Percentiles rank a stretch among this genome's conserved stretches.
Conservation (phyloP, 371 early-diverging fungal genomes). For the Paraphysoderma sedebokerense region DNA sequence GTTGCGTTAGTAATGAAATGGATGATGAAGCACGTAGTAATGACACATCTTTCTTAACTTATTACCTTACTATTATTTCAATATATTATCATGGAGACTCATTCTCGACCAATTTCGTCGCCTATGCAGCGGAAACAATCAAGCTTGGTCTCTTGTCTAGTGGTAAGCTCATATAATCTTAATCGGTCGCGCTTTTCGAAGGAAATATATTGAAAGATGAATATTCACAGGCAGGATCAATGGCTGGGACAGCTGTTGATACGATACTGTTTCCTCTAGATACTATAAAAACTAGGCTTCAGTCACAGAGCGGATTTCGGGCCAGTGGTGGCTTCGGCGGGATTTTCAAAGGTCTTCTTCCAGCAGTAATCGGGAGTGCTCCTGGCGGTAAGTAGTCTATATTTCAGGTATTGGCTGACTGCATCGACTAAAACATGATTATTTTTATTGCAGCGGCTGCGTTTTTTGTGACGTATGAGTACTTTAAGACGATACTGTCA, state of each 20-base stretch:
- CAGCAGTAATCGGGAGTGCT: constrained; percentile 85
- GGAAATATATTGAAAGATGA: not conserved
- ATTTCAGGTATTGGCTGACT: not conserved
- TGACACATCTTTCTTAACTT: no score
- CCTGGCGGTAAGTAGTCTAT: constrained; percentile 49
- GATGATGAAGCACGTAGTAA: no score
- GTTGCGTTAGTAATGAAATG: no score
- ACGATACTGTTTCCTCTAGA: constrained; percentile 77
- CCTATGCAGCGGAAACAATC: no score
- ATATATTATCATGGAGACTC: no score
- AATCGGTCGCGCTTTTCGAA: no score
- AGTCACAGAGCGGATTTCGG: constrained; percentile 70
- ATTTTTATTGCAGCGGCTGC: constrained; percentile 42
- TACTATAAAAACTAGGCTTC: constrained; percentile 82
- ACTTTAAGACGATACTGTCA: constrained; percentile 35
- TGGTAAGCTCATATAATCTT: no score
- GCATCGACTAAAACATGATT: not conserved
- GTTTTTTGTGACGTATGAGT: constrained; percentile 86
- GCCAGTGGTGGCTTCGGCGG: constrained; percentile 82
- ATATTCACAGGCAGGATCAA: constrained; percentile 62
- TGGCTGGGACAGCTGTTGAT: constrained; percentile 75
- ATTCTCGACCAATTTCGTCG: no score
- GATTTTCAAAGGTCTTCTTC: constrained; percentile 74
- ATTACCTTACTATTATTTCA: no score
- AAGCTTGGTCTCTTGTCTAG: no score